Conservation (phyloP, 2,329 filamentous ascomycete species). For the Lojkania enalia region DNA sequence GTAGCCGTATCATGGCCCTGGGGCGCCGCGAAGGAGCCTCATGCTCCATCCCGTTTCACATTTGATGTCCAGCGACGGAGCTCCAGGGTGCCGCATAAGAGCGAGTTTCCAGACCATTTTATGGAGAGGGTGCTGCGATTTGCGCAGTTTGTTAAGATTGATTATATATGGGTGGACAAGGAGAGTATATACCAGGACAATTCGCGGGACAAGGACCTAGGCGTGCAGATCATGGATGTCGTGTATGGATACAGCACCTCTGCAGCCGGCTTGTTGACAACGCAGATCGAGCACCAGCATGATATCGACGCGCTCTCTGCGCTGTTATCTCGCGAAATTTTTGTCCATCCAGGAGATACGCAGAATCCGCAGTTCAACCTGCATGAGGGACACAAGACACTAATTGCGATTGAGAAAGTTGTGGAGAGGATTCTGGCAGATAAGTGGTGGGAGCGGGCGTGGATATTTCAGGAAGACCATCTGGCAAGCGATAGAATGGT, state of each 20-base stretch:
- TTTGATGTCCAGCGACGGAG: slow-evolving; percentile 8
- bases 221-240: slow-evolving; percentile 25
- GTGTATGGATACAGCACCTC: slow-evolving; percentile 18
- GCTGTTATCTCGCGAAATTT: neutral
- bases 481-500: slow-evolving; percentile 19
- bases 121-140: slow-evolving; percentile 23
- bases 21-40: too few species aligned
- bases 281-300: slow-evolving; percentile 10
- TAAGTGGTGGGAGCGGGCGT: slow-evolving; percentile 22
- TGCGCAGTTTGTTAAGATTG: slow-evolving; percentile 13
- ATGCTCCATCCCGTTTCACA: neutral
- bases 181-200: slow-evolving; percentile 24
- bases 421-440: slow-evolving; percentile 14
- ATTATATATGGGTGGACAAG: slow-evolving; percentile 22
- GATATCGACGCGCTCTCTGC: slow-evolving; percentile 2
- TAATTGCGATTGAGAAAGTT: neutral
- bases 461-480: slow-evolving; percentile 31
- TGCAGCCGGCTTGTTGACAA: slow-evolving; percentile 20
- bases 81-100: slow-evolving; percentile 9
- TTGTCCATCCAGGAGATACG: neutral
- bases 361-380: neutral
- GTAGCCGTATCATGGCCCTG: neutral
- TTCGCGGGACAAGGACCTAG: slow-evolving; percentile 11
- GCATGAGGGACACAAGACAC: neutral
- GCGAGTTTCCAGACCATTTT: slow-evolving; percentile 20